These are phyloP conservation scores for Henckelia pumila DNA, from an alignment of 257 asterid genomes.

Conservation along the genomic window DNA sequence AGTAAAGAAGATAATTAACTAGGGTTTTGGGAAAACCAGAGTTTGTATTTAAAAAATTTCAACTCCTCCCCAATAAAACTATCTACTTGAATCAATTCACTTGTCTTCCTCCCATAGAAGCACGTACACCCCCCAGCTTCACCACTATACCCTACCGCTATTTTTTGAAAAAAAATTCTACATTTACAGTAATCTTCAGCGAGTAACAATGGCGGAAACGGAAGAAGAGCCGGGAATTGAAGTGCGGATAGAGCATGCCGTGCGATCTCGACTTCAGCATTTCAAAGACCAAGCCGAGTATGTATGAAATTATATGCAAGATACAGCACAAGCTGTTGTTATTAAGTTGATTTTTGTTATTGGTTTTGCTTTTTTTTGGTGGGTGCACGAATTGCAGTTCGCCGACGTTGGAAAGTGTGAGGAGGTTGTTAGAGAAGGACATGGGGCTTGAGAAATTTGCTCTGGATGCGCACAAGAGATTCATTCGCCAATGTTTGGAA, in stretches of 20 bases:
- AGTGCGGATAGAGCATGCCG: slow-evolving; percentile 47
- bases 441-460: slow-evolving; percentile 63
- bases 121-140: background rate
- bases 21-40: background rate
- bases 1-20: too few species aligned
- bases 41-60: background rate
- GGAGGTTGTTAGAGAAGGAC: slow-evolving; percentile 85
- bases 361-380: slow-evolving; percentile 16
- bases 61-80: background rate
- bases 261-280: slow-evolving; percentile 59
- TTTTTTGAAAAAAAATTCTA: too few species aligned
- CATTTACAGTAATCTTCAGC: background rate
- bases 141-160: background rate
- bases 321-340: background rate
- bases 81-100: background rate
- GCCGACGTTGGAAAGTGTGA: slow-evolving; percentile 61
- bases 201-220: slow-evolving; percentile 29
- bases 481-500: slow-evolving; percentile 52
- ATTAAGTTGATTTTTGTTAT: background rate
- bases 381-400: slow-evolving; percentile 41
- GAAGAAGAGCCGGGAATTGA: slow-evolving; percentile 37
- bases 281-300: slow-evolving; percentile 71
- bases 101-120: background rate
- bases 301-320: background rate
- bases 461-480: slow-evolving; percentile 75